These are phyloP conservation scores for Babesia ovata DNA, from an alignment of 169 alveolate genomes.

Conservation along the genomic window DNA sequence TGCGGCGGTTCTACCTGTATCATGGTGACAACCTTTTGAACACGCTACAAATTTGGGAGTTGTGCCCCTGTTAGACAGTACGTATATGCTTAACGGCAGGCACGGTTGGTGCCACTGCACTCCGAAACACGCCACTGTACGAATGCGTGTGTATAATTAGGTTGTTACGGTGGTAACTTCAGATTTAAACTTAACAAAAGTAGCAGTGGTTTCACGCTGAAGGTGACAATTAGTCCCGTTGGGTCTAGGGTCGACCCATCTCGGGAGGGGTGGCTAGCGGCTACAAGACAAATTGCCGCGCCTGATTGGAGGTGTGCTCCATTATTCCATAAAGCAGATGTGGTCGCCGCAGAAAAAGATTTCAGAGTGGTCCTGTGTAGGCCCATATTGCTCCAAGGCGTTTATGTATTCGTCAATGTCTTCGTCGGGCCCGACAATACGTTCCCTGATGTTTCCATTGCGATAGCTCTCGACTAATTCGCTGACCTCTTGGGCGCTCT, in stretches of 20 bases:
- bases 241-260: too few species aligned
- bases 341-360: constrained; percentile 60
- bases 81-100: too few species aligned
- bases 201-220: background rate
- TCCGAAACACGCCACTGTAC: background rate
- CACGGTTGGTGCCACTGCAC: too few species aligned
- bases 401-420: constrained; percentile 52
- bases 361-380: constrained; percentile 55
- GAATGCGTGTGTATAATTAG: background rate
- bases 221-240: background rate
- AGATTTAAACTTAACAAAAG: background rate
- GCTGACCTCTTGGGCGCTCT: constrained; percentile 65
- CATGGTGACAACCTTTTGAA: too few species aligned
- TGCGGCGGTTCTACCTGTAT: too few species aligned
- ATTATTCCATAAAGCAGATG: background rate
- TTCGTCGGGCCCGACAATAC: constrained; percentile 69
- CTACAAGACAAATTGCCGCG: too few species aligned
- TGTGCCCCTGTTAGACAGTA: too few species aligned
- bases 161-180: background rate
- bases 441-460: constrained; percentile 62
- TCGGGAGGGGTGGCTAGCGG: too few species aligned
- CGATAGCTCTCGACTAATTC: constrained; percentile 58
- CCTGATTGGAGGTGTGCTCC: too few species aligned
- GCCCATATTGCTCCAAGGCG: constrained; percentile 54
- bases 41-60: too few species aligned